Percentiles rank a stretch among this genome's conserved stretches.
These are phyloP conservation scores for Pseudofabraea citricarpa DNA, from an alignment of 2,329 filamentous ascomycete species.

Conservation along the genomic window DNA sequence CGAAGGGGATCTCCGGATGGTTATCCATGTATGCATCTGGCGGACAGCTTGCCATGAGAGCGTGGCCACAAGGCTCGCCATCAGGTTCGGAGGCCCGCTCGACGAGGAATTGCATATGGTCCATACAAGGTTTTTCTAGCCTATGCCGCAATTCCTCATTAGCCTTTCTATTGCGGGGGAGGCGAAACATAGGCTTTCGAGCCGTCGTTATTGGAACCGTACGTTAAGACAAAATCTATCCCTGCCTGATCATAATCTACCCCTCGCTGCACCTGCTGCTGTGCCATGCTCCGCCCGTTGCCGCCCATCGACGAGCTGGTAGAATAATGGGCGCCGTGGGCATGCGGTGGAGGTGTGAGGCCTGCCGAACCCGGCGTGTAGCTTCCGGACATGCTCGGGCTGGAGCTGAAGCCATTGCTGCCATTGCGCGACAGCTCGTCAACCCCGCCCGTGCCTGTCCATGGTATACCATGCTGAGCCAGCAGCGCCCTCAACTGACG, in stretches of 20 bases:
- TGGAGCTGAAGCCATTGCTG: constrained; percentile 43
- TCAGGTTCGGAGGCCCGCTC: constrained; percentile 54
- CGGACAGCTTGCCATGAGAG: constrained; percentile 88
- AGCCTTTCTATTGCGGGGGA: constrained; percentile 52
- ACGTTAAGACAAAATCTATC: constrained; percentile 90
- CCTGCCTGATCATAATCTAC: constrained; percentile 77
- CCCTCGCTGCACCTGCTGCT: constrained; percentile 28
- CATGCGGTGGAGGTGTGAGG: constrained; percentile 23
- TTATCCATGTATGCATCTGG: constrained; percentile 44
- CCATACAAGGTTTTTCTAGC: constrained; percentile 92
- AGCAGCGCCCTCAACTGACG: constrained; percentile 59
- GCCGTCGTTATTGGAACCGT: constrained; percentile 51
- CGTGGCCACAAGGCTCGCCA: constrained; percentile 76
- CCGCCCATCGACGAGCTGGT: too few relatives aligned
- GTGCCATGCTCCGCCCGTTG: constrained; percentile 18
- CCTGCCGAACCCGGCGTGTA: constrained; percentile 43
- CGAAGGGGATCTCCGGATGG: constrained; percentile 48
- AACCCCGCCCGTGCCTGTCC: constrained; percentile 25
- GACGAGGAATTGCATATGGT: constrained; percentile 78
- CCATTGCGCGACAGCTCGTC: constrained; percentile 34
- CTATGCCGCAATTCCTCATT: constrained; percentile 40
- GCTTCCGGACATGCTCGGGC: constrained; percentile 58
- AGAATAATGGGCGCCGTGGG: background rate
- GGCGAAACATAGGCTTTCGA: constrained; percentile 63
- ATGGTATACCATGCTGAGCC: constrained; percentile 45